Base-by-base conservation (phyloP, 768 basidiomycete genomes). In the Mycena maculata region DNA sequence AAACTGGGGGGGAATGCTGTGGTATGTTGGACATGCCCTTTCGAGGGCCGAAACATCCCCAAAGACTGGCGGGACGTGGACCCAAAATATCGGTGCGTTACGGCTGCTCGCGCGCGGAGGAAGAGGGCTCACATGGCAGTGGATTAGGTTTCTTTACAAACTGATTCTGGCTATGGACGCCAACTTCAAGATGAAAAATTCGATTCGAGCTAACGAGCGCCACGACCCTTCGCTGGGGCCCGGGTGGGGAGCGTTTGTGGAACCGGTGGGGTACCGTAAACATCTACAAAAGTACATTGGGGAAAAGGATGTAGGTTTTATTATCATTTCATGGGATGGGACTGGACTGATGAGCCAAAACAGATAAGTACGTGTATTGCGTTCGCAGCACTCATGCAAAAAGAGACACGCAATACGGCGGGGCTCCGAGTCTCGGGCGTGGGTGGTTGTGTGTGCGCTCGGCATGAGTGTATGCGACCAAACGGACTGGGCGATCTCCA, bases 131-230 rank as follows among this genome's bases (percentile, higher is more conserved):
- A n/a, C n/a, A n/a, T n/a, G n/a, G n/a, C n/a, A n/a, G n/a, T n/a
- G n/a, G n/a, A n/a, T 4, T 27, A 76, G 75, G 30, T 76, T 49
- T 41, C 47, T 76, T 0, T 75, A 72, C 50, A 63, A 45, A 20
- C 53, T 74, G 0, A 33, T 73, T 27, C 38, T 77, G 25, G 66
- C 75, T 8, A 49, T 75, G 20, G 76, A 77, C 66, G 76, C 76
- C 6, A 76, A 76, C 47, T 77, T 77, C 57, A 55, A 63, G 5
- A 56, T 77, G 11, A 77, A 75, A 28, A 68, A 72, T 25, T 60
- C 58, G 8, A 27, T 65, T 20, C 55, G 48, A 2, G 28, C 33
- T 1, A 53, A 48, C 33, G 60, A 64, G 22, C 27, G 30, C 11
- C 20, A 65, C 23, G 66, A 71, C 27, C 66, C 60, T 0, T 38